phyloP scores from a whole-genome alignment of 306 rosid genomes.

The Inga laurina region DNA sequence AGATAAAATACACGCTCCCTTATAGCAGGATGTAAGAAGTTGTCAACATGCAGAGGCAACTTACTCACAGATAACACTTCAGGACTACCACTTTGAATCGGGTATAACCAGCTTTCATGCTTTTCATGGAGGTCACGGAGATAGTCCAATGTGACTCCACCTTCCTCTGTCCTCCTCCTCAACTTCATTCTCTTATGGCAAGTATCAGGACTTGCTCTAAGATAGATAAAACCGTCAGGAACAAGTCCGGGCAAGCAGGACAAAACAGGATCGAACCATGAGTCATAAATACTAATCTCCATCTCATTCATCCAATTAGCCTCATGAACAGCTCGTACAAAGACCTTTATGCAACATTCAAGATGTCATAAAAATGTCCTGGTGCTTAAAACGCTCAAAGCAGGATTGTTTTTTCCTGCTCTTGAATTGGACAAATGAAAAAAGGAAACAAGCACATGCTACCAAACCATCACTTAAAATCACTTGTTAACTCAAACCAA shows the following conservation, averaged over 20 bases:
- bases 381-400: constrained; percentile 36
- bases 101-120: constrained; percentile 97
- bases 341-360: constrained; percentile 59
- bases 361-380: constrained; percentile 32
- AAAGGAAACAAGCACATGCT: constrained; percentile 26
- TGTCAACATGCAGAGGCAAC: constrained; percentile 71
- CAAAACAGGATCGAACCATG: constrained; percentile 98
- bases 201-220: constrained; percentile 98
- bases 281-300: constrained; percentile 97
- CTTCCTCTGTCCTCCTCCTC: constrained; percentile 85
- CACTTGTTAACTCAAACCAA: constrained; percentile 2
- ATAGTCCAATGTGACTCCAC: constrained; percentile 82
- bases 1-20: constrained; percentile 89
- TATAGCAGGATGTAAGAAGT: constrained; percentile 77
- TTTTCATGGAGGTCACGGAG: constrained; percentile 87
- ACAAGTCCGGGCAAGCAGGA: constrained; percentile 92
- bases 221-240: constrained; percentile 95
- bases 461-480: constrained; percentile 32
- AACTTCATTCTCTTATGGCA: constrained; percentile 91
- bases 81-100: constrained; percentile 74
- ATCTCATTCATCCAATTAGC: constrained; percentile 99
- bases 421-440: constrained; percentile 28
- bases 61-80: constrained; percentile 72
- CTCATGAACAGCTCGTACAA: constrained; percentile 97
- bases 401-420: constrained; percentile 24